A percentile compares a stretch with the other conserved stretches of the same genome.
phyloP scores from a whole-genome alignment of 1,284 basidiomycete genomes.

The Ganoderma lingzhi region DNA sequence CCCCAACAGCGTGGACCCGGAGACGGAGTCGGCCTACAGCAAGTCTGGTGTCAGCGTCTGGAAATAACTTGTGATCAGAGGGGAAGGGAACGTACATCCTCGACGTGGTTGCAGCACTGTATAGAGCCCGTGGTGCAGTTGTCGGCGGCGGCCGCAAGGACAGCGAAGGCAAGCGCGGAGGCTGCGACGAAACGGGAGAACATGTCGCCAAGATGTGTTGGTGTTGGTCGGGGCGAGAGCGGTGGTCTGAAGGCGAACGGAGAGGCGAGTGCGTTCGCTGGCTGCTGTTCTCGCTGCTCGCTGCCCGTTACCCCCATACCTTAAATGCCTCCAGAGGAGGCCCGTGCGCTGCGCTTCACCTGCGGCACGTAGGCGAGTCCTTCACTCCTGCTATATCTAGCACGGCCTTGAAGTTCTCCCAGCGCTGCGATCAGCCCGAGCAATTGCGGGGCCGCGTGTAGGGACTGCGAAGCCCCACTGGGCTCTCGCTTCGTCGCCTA shows the following conservation, averaged over 20 bases:
- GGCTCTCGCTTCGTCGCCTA: background rate
- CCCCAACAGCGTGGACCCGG: conserved; percentile 14
- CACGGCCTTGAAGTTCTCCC: no score
- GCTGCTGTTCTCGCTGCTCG: no score
- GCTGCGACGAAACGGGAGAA: conserved; percentile 21
- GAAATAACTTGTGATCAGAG: no score
- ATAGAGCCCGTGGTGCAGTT: conserved; percentile 31
- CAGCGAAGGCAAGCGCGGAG: conserved; percentile 20
- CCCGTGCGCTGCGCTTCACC: background rate
- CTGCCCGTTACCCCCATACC: no score
- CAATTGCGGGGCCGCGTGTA: background rate
- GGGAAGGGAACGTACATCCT: conserved; percentile 18
- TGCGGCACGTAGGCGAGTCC: no score
- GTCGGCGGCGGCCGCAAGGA: conserved; percentile 24
- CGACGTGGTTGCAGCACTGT: conserved; percentile 32
- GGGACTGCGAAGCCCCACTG: background rate
- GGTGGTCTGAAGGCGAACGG: background rate
- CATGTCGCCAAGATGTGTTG: conserved; percentile 8
- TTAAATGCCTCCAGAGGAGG: background rate
- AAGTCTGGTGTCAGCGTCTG: background rate
- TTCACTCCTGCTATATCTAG: background rate
- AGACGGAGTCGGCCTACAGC: conserved; percentile 20
- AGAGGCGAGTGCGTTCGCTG: background rate
- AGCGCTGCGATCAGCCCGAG: background rate
- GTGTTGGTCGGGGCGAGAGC: background rate